Base-by-base conservation (phyloP, 1,284 basidiomycete genomes). In the Boletus hoseneyae region DNA sequence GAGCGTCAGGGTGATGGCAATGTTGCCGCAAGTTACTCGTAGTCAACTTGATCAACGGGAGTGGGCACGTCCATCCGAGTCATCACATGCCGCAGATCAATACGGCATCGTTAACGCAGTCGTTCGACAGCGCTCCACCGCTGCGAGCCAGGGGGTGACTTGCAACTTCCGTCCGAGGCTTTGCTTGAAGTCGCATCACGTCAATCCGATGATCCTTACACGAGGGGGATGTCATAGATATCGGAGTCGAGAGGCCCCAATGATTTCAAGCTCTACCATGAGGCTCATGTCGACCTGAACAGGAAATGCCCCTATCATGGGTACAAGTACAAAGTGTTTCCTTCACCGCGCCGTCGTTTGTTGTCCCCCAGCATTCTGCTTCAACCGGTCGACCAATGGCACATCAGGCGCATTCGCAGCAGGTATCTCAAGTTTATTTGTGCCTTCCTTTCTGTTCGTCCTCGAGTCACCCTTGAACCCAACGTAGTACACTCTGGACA, bases 401-500 rank as follows among this genome's bases (percentile, higher is more conserved):
- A 84, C 82, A 57, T 89, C 87, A 0, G 82, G 77, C 2, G 83
- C 82, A 57, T 86, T 78, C 1, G 81, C 82, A 25, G 88, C 84
- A 3, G 82, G 83, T 18, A 90, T 77, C 57, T 85, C 81, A 19
- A 91, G 69, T 61, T 79, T 80, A 33, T 80, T 77, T 21, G 75
- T 75, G 19, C 70, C 77, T 45, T 88, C 84, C 55, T 79, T 83
- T 55, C 77, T 73, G 11, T 70, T 66, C n/a, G 74, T 72, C 42
- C 76, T 73, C 38, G 74, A 72, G 57, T 90, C 87, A 39, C 90
- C 90, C 63, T 82, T 85, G 73, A 93, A 93, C 12, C 90, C 90
- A 44, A 91, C 63, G 62, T 82, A 93, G 61, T 85, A 93, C 38
- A 92, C 67, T 34, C 83, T 72, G 3, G 85, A 79, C 6, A 69